Base-by-base conservation (phyloP, 1,284 basidiomycete genomes). In the Coriolopsis trogii region DNA sequence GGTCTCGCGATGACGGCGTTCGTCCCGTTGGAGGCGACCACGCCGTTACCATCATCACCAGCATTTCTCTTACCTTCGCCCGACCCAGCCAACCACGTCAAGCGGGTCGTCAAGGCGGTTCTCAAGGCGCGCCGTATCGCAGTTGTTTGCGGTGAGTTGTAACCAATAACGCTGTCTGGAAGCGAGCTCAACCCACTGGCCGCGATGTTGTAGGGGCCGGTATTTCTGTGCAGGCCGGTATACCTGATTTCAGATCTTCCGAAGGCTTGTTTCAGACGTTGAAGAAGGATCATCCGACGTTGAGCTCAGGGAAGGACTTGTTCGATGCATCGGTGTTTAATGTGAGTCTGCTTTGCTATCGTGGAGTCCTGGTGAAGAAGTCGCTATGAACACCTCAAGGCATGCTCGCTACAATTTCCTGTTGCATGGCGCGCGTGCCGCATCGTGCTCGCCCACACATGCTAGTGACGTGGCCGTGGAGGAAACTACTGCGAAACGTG, bases 291-390 rank as follows among this genome's bases (percentile, higher is more conserved):
- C 86, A 93, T 67, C 87, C 89, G 0, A 81, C 75, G 20, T 73
- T 92, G 64, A 76, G 80, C 36, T 88, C 87, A 3, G 92, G 93
- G 15, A 94, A 89, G 68, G 95, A 97, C 66, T 73, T 97, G 6
- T 97, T 97, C 65, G 92, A 96, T 74, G 91, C 93, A 24, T 89
- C 89, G 24, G 89, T 95, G 12, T 92, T 97, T 69, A 85, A 85
- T 57, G 93, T 94, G 71, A 74, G 91, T 76, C 13, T 38, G 33
- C 10, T 18, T n/a, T 25, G 5, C 40, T 34, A 28, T n/a, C 28
- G 26, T 15, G 21, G 28, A 20, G n/a, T 12, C 33, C 10, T 44
- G 10, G 6, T 46, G 37, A n/a, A 24, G 18, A 25, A 31, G 42
- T 20, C 18, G 25, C 16, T 5, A 29, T 29, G 36, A 8, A n/a